Base-by-base conservation (phyloP, 305 asterid genomes). In the Fraxinus ornus region DNA sequence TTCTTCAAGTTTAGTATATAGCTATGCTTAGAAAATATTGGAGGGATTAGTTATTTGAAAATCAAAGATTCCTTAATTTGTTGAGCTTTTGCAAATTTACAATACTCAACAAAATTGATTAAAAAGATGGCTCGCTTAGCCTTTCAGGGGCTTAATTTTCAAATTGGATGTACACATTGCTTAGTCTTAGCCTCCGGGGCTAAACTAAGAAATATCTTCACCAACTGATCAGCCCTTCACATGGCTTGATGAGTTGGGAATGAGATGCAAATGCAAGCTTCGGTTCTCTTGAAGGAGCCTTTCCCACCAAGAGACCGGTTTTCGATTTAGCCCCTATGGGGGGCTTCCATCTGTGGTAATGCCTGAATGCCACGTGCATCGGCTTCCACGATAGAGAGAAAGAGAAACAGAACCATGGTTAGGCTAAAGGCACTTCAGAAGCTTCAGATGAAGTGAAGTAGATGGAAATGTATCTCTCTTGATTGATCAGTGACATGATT, bases 371-470 rank as follows among this genome's bases (percentile, higher is more conserved):
- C 86, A 76, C 76, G 55, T 19, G 80, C 71, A 47, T 87, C 41
- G 86, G 79, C 88, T 81, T 64, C 35, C 79, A 82, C 77, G 83
- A 80, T 79, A 76, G 80, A 60, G 84, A 47, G 78, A 41, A 72
- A 32, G 78, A 68, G 86, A 79, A 66, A 74, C 74, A 89, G 89
- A 93, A 95, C 97, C 98, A 93, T 95, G 98, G 95, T 94, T 91
- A 90, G 94, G 98, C 95, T 97, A 91, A 83, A 92, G 92, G 93
- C 84, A 84, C 83, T 85, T 88, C 86, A 68, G 70, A 74, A 81
- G 72, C 80, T 81, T 86, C 83, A 57, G 47, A 64, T 75, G 85
- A 78, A 30, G 83, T 22, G 88, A 55, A 85, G 75, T 41, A 84
- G 84, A 82, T 82, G 80, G 88, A 83, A 87, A 81, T 86, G 86